phyloP scores from a whole-genome alignment of 2,329 filamentous ascomycete genomes.

The Fusarium brevicatenulatum region DNA sequence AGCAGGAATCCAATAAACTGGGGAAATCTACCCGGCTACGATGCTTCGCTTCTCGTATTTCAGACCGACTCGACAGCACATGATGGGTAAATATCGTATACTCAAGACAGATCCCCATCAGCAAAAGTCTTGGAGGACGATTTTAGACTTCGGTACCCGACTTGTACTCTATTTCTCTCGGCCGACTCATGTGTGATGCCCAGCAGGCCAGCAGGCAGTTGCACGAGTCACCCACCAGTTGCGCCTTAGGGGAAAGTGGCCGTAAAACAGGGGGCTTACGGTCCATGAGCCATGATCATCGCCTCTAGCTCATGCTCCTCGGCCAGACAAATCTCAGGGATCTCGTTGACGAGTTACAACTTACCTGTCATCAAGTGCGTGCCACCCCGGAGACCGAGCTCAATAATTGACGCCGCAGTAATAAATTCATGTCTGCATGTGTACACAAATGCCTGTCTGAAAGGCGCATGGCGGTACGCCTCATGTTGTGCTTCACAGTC shows the following conservation, averaged over 20 bases:
- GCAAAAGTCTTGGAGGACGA: constrained; percentile 10
- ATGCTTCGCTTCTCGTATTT: constrained; percentile 32
- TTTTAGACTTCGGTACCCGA: constrained; percentile 12
- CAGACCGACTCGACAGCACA: constrained; percentile 20
- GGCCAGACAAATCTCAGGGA: constrained; percentile 2
- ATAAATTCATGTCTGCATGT: background rate
- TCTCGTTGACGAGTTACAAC: background rate
- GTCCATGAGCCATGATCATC: constrained; percentile 26
- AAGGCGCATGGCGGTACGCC: background rate
- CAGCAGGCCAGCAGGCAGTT: background rate
- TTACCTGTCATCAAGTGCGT: constrained; percentile 9
- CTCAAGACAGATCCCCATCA: background rate
- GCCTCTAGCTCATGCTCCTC: background rate
- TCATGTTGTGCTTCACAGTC: constrained; percentile 2
- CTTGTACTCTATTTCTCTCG: constrained; percentile 21
- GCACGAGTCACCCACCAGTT: constrained; percentile 24
- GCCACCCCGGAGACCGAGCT: constrained; percentile 16
- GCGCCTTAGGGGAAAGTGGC: background rate
- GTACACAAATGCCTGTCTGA: background rate
- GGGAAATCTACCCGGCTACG: constrained; percentile 2
- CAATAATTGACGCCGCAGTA: constrained; percentile 10
- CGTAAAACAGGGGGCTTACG: constrained; percentile 24
- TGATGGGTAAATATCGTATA: constrained; percentile 19
- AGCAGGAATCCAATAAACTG: constrained; percentile 12
- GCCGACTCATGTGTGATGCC: constrained; percentile 26